Base-by-base conservation (phyloP, 1,284 basidiomycete species). In the Coniferiporia weirii region DNA sequence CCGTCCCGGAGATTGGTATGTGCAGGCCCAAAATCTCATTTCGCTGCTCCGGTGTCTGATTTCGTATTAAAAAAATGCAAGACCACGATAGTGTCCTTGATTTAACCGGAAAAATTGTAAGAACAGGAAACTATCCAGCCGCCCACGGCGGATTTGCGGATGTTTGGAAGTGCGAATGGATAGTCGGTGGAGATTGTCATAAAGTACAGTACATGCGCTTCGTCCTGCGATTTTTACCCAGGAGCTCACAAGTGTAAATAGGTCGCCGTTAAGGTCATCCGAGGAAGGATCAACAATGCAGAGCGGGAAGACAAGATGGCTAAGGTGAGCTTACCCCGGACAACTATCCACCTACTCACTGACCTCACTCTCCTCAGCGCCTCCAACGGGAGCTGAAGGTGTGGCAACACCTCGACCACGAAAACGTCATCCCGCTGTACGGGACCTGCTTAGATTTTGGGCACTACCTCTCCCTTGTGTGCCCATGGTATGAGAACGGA, bases 121-220 rank as follows among this genome's bases (percentile, higher is more conserved):
- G 68, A 48, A 64, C 71, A 36, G 73, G 69, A 4, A 63, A 66
- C 35, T 75, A 71, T 63, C 68, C 76, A 1, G 69, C 70, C 43
- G 75, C 74, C 0, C 71, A 75, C 63, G 76, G 77, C 10, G 77
- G 76, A 9, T 78, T 76, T 65, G 73, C 75, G 7, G 77, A 79
- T 64, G 72, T 78, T 12, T 79, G 75, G 75, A 72, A 68, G 53
- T 73, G 72, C 4, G 65, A 64, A 3, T 75, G 73, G 72, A 64
- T 27, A 40, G 56, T 51, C 55, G 60, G 60, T 53, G 59, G 60
- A 15, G 56, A 60, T 55, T 66, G 51, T 19, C 65, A 57, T 61
- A 68, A 45, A 54, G 61, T 35, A 35, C 27, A 27, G 27, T 27
- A 27, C 27, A 27, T 3, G 2, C 22, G 20, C 32, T 40, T 52